Base-by-base conservation (phyloP, 2,329 filamentous ascomycete species). In the Coccinonectria pachysandricola region DNA sequence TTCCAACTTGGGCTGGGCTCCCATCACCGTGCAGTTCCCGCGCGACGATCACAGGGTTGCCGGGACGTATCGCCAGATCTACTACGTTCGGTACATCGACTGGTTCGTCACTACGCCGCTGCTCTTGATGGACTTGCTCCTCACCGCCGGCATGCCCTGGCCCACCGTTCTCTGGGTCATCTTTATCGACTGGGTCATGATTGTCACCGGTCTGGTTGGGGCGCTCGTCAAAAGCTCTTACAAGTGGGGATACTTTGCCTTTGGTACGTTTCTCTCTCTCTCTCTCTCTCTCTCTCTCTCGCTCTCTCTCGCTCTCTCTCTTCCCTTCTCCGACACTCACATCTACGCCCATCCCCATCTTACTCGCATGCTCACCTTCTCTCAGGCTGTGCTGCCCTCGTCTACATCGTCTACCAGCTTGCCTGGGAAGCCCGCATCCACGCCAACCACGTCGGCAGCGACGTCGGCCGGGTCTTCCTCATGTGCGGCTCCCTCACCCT, bases 21-120 rank as follows among this genome's bases (percentile, higher is more conserved):
- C 59, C 5, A 37, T 68, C 15, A 23, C 27, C 1, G 74, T 75
- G 19, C 68, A 82, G 43, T 81, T 68, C 38, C 33, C 45, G 3
- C 53, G 51, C 2, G 58, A 35, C 1, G 22, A 30, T 6, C 40
- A 43, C 24, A 48, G 57, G 21, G 56, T 60, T 5, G 60, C 69
- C 3, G 35, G 50, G 3, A 71, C 70, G 5, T 69, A 66, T 24
- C 67, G 78, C 21, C 64, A 71, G 39, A 62, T 72, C 40, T 71
- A 71, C 50, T 72, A 59, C 37, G 57, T 59, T 15, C 60, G 66
- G 41, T 72, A 71, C 40, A 54, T 70, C 39, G 59, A 67, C 53
- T 40, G 30, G 63, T 59, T 60, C 13, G 54, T 71, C 36, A 79
- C 75, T 2, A 79, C 73, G 2, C 75, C 75, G 17, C 56, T 81